These are phyloP conservation scores for Anastatica hierochuntica DNA, from an alignment of 345 rosid species.

Conservation along the genomic window DNA sequence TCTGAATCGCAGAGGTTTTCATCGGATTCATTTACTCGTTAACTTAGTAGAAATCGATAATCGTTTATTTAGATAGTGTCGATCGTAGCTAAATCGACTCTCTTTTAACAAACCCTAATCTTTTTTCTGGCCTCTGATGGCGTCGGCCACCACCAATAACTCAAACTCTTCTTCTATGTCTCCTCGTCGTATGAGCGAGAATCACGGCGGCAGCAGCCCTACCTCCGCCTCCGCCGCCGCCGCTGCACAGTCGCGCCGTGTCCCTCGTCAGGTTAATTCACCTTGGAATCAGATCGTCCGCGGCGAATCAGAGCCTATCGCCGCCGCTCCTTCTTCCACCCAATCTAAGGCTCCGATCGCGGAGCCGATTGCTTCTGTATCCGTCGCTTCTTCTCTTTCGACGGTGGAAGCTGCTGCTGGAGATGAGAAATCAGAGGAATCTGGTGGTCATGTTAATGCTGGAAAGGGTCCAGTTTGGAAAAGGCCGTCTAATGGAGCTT, in stretches of 20 bases:
- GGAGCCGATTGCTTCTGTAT: slow-evolving; percentile 5
- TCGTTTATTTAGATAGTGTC: slow-evolving; percentile 9
- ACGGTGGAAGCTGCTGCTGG: slow-evolving; percentile 20
- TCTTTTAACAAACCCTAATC: slow-evolving; percentile 34
- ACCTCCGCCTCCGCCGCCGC: slow-evolving; percentile 3
- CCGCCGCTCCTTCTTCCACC: too few relatives aligned
- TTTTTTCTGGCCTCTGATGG: slow-evolving; percentile 9
- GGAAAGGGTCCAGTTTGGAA: slow-evolving; percentile 72
- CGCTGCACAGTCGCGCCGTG: slow-evolving; percentile 11
- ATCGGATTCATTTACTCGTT: background rate
- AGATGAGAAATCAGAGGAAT: slow-evolving; percentile 18
- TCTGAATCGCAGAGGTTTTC: slow-evolving; percentile 4
- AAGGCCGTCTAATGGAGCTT: slow-evolving; percentile 48
- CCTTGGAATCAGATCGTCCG: slow-evolving; percentile 29
- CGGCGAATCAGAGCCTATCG: slow-evolving; percentile 25
- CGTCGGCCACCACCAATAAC: slow-evolving; percentile 21
- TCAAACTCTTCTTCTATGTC: slow-evolving; percentile 16
- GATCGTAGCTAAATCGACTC: too few relatives aligned
- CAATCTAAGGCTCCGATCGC: slow-evolving; percentile 15
- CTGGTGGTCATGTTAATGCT: slow-evolving; percentile 34
- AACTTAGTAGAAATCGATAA: too few relatives aligned
- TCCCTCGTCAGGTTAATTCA: slow-evolving; percentile 14
- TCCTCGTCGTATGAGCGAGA: slow-evolving; percentile 15
- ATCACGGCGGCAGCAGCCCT: slow-evolving; percentile 10
- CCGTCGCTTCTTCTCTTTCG: slow-evolving; percentile 11